A percentile compares a stretch with the other conserved stretches of the same genome.
These are phyloP conservation scores for Thraustotheca clavata DNA, from an alignment of 352 stramenopile species.

Conservation along the genomic window DNA sequence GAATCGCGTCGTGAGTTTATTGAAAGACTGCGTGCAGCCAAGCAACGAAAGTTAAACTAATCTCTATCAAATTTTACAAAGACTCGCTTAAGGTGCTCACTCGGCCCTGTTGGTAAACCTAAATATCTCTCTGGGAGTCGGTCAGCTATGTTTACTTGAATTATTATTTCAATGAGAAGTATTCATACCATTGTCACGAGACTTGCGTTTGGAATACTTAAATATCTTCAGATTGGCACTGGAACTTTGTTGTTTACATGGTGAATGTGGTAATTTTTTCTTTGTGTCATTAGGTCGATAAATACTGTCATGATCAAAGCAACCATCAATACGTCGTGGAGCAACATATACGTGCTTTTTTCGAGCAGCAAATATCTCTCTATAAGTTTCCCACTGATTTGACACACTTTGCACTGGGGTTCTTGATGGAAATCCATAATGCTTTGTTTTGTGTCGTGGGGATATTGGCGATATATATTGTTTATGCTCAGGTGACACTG, in stretches of 20 bases:
- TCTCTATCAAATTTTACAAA: conserved; percentile 26
- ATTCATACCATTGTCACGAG: conserved; percentile 37
- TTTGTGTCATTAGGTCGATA: conserved; percentile 40
- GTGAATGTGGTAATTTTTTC: background rate
- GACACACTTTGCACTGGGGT: background rate
- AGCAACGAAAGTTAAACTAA: background rate
- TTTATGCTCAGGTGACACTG: background rate
- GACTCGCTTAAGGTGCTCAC: conserved; percentile 64
- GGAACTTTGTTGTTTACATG: too few species aligned
- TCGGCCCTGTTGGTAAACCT: conserved; percentile 63
- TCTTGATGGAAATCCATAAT: background rate
- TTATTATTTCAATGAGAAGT: conserved; percentile 24
- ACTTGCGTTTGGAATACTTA: conserved; percentile 47
- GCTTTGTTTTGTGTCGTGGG: background rate
- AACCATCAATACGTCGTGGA: conserved; percentile 24
- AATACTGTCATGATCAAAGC: conserved; percentile 73
- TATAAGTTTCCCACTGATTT: conserved; percentile 22
- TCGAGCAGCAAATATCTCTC: conserved; percentile 21
- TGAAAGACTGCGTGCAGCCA: background rate
- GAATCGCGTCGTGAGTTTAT: background rate
- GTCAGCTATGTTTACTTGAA: background rate
- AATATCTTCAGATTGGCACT: conserved; percentile 60
- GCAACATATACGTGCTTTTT: conserved; percentile 1
- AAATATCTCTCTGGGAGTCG: conserved; percentile 51
- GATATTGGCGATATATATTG: background rate